Percentiles rank a stretch among this genome's conserved stretches.
These are phyloP conservation scores for Mrakia frigida DNA, from an alignment of 768 basidiomycete species.

Conservation along the genomic window DNA sequence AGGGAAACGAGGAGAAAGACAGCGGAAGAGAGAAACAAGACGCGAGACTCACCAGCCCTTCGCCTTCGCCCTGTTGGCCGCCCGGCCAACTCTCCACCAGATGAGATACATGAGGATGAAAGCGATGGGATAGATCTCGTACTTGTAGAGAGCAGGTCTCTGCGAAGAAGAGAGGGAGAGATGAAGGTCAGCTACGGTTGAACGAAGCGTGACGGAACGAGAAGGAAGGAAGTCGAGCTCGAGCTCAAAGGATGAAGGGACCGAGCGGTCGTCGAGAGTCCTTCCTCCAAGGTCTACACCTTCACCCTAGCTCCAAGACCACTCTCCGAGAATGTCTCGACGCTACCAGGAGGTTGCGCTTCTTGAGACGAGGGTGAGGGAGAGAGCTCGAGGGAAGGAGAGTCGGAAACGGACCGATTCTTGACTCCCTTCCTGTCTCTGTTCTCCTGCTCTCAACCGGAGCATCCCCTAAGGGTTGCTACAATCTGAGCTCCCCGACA, in stretches of 20 bases:
- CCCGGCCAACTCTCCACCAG: slow-evolving; percentile 15
- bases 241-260: background rate
- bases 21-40: no score
- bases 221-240: background rate
- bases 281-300: background rate
- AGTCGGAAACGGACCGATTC: no score
- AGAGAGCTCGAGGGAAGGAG: no score
- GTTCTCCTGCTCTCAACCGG: no score
- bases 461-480: no score
- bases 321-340: background rate
- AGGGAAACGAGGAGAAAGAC: background rate
- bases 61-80: slow-evolving; percentile 5
- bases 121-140: background rate
- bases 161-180: background rate
- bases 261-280: background rate
- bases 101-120: background rate
- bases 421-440: no score
- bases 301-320: background rate
- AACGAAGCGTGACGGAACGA: background rate
- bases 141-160: slow-evolving; percentile 5
- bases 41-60: slow-evolving; percentile 11
- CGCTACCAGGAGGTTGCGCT: no score
- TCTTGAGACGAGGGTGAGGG: no score
- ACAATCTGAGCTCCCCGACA: no score
- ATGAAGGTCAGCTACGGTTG: background rate